phyloP scores from a whole-genome alignment of 169 alveolate genomes.

The Plasmodium inui region DNA sequence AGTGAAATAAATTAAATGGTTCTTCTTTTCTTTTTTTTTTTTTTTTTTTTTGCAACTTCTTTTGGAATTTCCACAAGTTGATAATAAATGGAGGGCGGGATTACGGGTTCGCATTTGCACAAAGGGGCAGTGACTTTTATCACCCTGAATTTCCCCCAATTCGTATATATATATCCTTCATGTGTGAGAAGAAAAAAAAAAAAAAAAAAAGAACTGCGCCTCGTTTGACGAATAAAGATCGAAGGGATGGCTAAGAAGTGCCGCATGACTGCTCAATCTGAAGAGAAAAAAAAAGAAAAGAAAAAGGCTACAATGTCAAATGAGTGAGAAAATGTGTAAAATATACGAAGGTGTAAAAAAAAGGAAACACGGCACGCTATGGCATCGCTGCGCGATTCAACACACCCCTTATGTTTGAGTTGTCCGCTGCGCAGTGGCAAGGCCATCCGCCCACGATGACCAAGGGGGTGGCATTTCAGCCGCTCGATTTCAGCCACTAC shows the following conservation, averaged over 20 bases:
- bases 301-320: background rate
- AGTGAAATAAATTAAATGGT: background rate
- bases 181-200: background rate
- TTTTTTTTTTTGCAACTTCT: background rate
- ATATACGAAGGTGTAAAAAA: background rate
- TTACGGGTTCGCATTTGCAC: background rate
- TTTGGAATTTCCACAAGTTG: background rate
- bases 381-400: background rate
- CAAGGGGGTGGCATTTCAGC: background rate
- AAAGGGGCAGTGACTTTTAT: background rate
- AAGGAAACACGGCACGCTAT: background rate
- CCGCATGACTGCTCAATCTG: background rate
- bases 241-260: background rate
- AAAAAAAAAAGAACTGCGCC: background rate
- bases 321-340: background rate
- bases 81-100: background rate
- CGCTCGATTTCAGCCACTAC: background rate
- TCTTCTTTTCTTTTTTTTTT: background rate
- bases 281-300: background rate
- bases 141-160: background rate
- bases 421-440: background rate
- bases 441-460: background rate
- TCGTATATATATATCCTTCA: background rate
- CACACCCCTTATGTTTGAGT: background rate
- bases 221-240: background rate